phyloP scores from a whole-genome alignment of 2,329 filamentous ascomycete species.

The Aurifilum marmelostoma region DNA sequence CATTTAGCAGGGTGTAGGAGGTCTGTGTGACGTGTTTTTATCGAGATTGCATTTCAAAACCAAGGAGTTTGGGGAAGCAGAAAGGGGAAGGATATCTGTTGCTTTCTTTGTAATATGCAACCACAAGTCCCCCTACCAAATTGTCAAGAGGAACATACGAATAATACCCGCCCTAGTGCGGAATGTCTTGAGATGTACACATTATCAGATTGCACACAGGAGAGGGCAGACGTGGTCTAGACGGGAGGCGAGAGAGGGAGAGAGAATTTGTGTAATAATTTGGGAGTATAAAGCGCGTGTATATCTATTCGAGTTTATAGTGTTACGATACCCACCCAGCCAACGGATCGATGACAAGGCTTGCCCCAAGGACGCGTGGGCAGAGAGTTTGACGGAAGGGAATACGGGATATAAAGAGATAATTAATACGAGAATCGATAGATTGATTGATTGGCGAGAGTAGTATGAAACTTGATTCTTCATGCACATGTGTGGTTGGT shows the following conservation, averaged over 20 bases:
- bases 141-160: background rate
- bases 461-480: background rate
- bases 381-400: background rate
- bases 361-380: background rate
- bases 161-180: background rate
- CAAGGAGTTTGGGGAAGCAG: background rate
- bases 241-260: background rate
- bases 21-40: background rate
- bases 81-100: background rate
- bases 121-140: background rate
- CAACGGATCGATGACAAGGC: no score
- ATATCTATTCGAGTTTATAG: background rate
- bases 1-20: conserved; percentile 12
- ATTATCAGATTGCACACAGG: background rate
- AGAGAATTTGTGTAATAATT: background rate
- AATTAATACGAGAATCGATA: background rate
- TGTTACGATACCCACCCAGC: conserved; percentile 2
- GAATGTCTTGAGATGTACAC: background rate
- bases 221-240: no score
- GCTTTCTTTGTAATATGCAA: background rate
- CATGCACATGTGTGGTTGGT: background rate
- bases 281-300: background rate
- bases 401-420: background rate
- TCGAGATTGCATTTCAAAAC: background rate
- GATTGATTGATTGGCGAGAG: background rate